Evolutionary conservation across 768 basidiomycete genomes (phyloP), one percentile per base, ranked within the genome.

Genomic region (Phaffia tasmanica): DNA sequence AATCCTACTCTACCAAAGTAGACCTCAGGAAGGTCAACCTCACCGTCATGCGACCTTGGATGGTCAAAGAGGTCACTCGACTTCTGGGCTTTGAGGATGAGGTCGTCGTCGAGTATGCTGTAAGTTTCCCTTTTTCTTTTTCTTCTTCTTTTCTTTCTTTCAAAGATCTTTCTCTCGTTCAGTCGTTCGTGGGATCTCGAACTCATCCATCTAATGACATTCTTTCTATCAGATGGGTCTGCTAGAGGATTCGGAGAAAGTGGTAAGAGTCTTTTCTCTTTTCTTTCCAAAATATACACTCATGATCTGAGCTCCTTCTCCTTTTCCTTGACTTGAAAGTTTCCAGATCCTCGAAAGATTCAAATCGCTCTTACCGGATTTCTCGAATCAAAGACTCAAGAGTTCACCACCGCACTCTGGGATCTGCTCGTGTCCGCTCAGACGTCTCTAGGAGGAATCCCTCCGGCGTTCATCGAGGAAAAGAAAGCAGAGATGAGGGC

Each of bases 21-120:
- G 93, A 97, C 75, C 87, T 93, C 83, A 84, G 89, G 47, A 93
- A 97, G 81, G 91, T 98, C 69, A 95, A 97, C 76, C 72, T 97
- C 69, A 80, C 82, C 21, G 91, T 98, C 71, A 88, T 99, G 74
- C 81, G 88, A 67, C 89, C 91, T 2, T 99, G 95, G 95, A 85
- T 97, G 68, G 87, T 89, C 18, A 91, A 90, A 81, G 88, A 89
- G 77, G 86, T 95, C 65, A 83, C 87, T 3, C 88, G 92, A 66
- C 81, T 95, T 25, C 84, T 92, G 53, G 90, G 93, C 1, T 84
- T 98, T 48, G 95, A 99, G 73, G 95, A 99, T 76, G 95, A 99
- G 75, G 86, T 99, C 53, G 86, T 98, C 51, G 85, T 97, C 32
- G 94, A 97, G 74, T 98, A 95, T 74, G 90, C 91, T 21, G 67